phyloP scores from a whole-genome alignment of 768 basidiomycete species.

The Cystobasidium tubakii region DNA sequence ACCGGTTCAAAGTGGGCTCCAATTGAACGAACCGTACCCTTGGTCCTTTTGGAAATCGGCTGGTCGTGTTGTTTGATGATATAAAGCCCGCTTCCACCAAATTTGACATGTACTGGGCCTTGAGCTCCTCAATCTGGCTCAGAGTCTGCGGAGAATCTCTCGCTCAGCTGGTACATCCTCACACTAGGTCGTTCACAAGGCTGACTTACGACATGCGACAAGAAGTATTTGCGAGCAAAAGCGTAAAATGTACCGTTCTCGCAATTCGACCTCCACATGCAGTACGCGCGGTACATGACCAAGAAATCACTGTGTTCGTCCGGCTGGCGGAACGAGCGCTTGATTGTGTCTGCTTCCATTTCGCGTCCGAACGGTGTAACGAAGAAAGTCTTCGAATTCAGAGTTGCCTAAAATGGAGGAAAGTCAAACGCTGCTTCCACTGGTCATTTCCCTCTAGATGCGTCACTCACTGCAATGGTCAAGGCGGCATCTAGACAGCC shows the following conservation, averaged over 20 bases:
- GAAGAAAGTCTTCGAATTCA: constrained; percentile 91
- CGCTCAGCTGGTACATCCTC: constrained; percentile 35
- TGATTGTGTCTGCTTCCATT: constrained; percentile 76
- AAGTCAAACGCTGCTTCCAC: too few relatives aligned
- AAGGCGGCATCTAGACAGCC: constrained; percentile 91
- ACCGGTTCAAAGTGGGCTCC: constrained; percentile 65
- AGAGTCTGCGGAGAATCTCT: constrained; percentile 59
- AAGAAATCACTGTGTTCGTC: constrained; percentile 85
- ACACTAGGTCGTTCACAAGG: not conserved
- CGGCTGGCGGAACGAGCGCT: constrained; percentile 62
- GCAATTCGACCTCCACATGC: constrained; percentile 19
- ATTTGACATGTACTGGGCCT: constrained; percentile 84
- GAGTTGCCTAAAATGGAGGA: constrained; percentile 55
- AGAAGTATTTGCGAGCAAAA: constrained; percentile 37
- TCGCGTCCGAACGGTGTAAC: constrained; percentile 80
- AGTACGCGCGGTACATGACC: constrained; percentile 60
- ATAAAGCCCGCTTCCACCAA: constrained; percentile 84
- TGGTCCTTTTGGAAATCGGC: constrained; percentile 59
- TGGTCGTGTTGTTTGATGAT: constrained; percentile 58
- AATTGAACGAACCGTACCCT: constrained; percentile 67
- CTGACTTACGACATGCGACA: constrained; percentile 34
- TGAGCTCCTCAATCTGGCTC: constrained; percentile 90
- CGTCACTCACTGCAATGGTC: constrained; percentile 62
- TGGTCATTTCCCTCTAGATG: not conserved
- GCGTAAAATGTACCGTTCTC: constrained; percentile 15